Evolutionary conservation across 176 grass and related monocot species (phyloP).

Genomic region (Saccharum spontaneum): DNA sequence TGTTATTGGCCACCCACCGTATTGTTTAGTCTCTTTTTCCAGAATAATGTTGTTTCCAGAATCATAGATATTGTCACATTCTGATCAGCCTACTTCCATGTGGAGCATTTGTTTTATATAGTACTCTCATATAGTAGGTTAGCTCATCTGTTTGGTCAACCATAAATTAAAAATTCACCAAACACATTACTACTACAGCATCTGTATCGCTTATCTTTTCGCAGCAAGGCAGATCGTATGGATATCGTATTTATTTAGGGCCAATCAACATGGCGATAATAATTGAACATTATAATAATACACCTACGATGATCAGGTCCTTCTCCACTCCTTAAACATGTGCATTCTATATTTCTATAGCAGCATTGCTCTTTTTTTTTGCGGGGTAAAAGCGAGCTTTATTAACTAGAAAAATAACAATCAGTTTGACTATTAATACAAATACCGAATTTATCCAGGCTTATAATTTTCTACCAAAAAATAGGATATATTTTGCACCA

Average conservation of each 20-base stretch:
- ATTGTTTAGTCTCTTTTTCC: slow-evolving; percentile 9
- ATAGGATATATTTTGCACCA: neutral
- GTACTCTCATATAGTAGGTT: slow-evolving; percentile 18
- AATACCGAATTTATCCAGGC: neutral
- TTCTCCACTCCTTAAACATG: slow-evolving; percentile 27
- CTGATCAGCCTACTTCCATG: slow-evolving; percentile 14
- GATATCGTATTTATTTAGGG: slow-evolving; percentile 40
- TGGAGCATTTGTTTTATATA: slow-evolving; percentile 17
- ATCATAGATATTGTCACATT: slow-evolving; percentile 33
- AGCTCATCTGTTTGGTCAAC: slow-evolving; percentile 51
- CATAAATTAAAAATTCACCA: slow-evolving; percentile 47
- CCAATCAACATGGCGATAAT: slow-evolving; percentile 32
- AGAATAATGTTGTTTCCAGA: slow-evolving; percentile 32
- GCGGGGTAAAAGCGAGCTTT: no score
- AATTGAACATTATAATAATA: slow-evolving; percentile 34
- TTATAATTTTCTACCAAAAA: neutral
- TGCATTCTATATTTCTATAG: slow-evolving; percentile 5
- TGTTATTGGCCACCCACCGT: slow-evolving; percentile 43
- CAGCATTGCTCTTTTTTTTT: neutral
- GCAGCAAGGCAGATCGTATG: slow-evolving; percentile 22
- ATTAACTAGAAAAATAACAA: no score
- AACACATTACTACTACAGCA: slow-evolving; percentile 33
- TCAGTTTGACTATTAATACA: neutral
- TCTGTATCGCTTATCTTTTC: slow-evolving; percentile 23
- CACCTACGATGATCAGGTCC: slow-evolving; percentile 19